Evolutionary conservation across 202 grass and related monocot genomes (phyloP).

Genomic region (Carex arenaria): DNA sequence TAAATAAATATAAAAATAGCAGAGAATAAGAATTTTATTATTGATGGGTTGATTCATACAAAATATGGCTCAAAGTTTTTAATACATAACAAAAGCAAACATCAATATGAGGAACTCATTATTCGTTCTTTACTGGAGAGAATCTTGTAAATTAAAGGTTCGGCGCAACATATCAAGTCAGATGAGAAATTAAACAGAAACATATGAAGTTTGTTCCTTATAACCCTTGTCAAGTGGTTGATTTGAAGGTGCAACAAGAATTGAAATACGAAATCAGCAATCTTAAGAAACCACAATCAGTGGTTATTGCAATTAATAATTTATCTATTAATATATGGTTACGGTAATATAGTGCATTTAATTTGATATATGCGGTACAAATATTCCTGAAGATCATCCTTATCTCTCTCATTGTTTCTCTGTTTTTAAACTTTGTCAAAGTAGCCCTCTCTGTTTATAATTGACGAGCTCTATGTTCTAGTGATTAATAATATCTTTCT

Average conservation of each 20-base stretch:
- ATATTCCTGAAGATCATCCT: not conserved
- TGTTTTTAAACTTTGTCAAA: not conserved
- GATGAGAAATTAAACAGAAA: not conserved
- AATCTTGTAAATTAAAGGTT: not conserved
- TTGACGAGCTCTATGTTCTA: not conserved
- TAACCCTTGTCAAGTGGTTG: not conserved
- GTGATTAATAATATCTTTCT: slow-evolving; percentile 27
- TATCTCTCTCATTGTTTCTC: not conserved
- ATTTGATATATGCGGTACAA: not conserved
- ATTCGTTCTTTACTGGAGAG: not conserved
- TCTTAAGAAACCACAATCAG: not conserved
- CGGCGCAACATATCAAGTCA: not conserved
- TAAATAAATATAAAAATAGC: not conserved
- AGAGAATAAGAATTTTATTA: not conserved
- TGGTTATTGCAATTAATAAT: not conserved
- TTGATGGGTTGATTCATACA: not conserved
- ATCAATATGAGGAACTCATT: not conserved
- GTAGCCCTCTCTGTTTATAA: not conserved
- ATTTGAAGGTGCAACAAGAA: not conserved
- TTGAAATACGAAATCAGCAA: not conserved
- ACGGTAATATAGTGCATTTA: not conserved
- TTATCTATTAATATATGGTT: not conserved
- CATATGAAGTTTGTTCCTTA: not conserved
- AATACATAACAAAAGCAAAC: not conserved
- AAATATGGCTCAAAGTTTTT: not conserved